Evolutionary conservation across 306 rosid genomes (phyloP).

Genomic region (Hylodesmum podocarpum): DNA sequence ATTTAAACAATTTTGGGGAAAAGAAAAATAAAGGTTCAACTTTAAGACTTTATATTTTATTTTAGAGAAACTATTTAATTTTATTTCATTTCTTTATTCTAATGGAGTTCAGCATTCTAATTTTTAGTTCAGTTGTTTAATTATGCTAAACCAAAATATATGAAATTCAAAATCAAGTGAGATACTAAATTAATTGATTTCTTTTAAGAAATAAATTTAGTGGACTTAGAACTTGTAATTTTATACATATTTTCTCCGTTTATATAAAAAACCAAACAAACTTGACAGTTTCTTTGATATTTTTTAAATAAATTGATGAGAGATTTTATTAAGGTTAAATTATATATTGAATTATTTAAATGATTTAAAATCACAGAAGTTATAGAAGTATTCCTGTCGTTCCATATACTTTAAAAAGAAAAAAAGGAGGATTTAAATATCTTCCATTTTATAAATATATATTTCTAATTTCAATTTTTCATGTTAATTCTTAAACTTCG

Average conservation of each 20-base stretch:
- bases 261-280: neutral
- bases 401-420: neutral
- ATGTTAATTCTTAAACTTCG: too few relatives aligned
- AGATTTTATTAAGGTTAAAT: neutral
- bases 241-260: neutral
- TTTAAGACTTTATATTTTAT: too few relatives aligned
- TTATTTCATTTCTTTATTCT: neutral
- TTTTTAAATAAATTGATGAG: neutral
- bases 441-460: too few relatives aligned
- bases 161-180: neutral
- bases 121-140: neutral
- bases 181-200: too few relatives aligned
- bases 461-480: too few relatives aligned
- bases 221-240: neutral
- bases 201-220: too few relatives aligned
- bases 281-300: neutral
- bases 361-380: neutral
- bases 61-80: too few relatives aligned
- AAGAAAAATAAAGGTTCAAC: neutral
- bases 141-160: neutral
- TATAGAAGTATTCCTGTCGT: neutral
- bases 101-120: neutral
- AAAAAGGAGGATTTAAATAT: too few relatives aligned
- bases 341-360: neutral
- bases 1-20: neutral